phyloP scores from a whole-genome alignment of 495 filamentous ascomycete species.

The Penicillium paradoxum region DNA sequence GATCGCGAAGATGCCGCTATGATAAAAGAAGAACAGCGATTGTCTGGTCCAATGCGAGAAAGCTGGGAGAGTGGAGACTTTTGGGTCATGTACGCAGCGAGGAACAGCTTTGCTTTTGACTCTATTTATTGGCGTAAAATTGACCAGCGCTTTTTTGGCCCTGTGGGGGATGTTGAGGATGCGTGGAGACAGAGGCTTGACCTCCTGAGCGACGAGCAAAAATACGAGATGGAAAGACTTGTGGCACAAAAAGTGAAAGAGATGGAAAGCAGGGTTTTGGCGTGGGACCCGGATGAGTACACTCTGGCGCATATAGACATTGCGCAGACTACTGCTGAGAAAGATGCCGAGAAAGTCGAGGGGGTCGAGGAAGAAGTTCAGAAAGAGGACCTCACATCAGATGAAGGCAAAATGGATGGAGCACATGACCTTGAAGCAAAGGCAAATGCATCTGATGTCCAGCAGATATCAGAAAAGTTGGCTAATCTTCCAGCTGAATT shows the following conservation, averaged over 20 bases:
- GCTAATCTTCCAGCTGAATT: too few species aligned
- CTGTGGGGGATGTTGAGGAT: background rate
- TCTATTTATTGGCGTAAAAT: background rate
- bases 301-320: background rate
- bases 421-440: too few species aligned
- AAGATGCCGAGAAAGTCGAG: background rate
- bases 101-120: background rate
- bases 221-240: conserved; percentile 6
- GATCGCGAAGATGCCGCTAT: background rate
- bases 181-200: conserved; percentile 12
- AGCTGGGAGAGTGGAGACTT: background rate
- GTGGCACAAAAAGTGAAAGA: conserved; percentile 3
- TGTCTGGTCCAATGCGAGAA: background rate
- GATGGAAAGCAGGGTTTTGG: conserved; percentile 6
- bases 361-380: background rate
- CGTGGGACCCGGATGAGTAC: conserved; percentile 11
- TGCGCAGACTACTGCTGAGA: background rate
- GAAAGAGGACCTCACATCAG: background rate
- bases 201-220: conserved; percentile 1
- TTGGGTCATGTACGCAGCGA: background rate
- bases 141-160: background rate
- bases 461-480: too few species aligned
- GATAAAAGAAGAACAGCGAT: background rate
- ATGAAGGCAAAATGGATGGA: too few species aligned
- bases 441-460: too few species aligned